These are phyloP conservation scores for Fraxinus floribunda DNA, from an alignment of 305 asterid genomes.

Conservation along the genomic window DNA sequence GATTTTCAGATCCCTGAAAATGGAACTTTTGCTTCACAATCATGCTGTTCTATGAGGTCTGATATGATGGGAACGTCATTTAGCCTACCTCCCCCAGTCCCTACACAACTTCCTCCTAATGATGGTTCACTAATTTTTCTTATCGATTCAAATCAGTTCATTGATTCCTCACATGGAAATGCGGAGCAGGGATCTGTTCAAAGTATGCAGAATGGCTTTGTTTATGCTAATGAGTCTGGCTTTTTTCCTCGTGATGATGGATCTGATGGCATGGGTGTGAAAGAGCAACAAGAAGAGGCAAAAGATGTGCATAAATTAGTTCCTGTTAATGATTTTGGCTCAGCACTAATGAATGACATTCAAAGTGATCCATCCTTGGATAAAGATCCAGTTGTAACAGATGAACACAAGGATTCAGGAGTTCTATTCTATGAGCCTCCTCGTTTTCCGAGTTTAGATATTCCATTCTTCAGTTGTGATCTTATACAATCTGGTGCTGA, in stretches of 20 bases:
- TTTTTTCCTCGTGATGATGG: slow-evolving; percentile 43
- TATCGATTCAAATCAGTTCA: slow-evolving; percentile 40
- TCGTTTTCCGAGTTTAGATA: slow-evolving; percentile 92
- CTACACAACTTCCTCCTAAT: slow-evolving; percentile 40
- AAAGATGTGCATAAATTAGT: slow-evolving; percentile 54
- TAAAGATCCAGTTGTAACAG: slow-evolving; percentile 28
- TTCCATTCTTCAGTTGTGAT: slow-evolving; percentile 92
- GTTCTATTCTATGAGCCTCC: slow-evolving; percentile 93
- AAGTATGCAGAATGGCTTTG: slow-evolving; percentile 37
- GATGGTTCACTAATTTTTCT: slow-evolving; percentile 41
- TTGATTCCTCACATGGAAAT: slow-evolving; percentile 40
- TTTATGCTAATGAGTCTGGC: slow-evolving; percentile 41
- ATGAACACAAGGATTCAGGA: slow-evolving; percentile 57
- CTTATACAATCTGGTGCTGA: slow-evolving; percentile 73
- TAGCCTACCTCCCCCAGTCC: slow-evolving; percentile 35
- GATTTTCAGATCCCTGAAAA: slow-evolving; percentile 43
- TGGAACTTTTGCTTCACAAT: slow-evolving; percentile 45
- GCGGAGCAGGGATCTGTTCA: slow-evolving; percentile 38
- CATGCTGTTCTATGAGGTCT: slow-evolving; percentile 35
- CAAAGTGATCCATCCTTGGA: slow-evolving; percentile 35
- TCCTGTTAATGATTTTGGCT: slow-evolving; percentile 57
- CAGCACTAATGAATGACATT: slow-evolving; percentile 35
- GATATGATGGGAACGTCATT: slow-evolving; percentile 32
- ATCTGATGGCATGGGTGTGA: slow-evolving; percentile 8
- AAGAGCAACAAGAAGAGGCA: slow-evolving; percentile 21